Evolutionary conservation across 805 yeast genomes (phyloP).

Genomic region (Candida michaelii): DNA sequence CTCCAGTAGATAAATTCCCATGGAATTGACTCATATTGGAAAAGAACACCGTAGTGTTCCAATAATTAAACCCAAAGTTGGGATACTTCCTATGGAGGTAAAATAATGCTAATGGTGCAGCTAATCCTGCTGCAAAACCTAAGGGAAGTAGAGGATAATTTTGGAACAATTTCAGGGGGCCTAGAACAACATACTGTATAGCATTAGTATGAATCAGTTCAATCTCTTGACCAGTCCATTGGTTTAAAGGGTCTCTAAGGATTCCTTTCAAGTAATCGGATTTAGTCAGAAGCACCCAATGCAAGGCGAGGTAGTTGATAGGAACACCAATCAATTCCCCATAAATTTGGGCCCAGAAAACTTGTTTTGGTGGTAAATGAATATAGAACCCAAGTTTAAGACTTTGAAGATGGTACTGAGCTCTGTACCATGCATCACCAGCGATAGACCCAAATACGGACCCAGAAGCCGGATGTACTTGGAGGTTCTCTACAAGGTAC

Average conservation of each 20-base stretch:
- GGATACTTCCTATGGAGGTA: conserved; percentile 29
- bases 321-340: conserved; percentile 57
- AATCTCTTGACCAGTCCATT: conserved; percentile 52
- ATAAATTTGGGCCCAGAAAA: conserved; percentile 51
- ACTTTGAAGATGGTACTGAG: conserved; percentile 35
- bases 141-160: conserved; percentile 44
- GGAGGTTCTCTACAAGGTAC: conserved; percentile 36
- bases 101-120: conserved; percentile 37
- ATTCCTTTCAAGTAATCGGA: conserved; percentile 35
- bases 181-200: conserved; percentile 50
- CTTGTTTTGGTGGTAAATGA: conserved; percentile 50
- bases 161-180: conserved; percentile 45
- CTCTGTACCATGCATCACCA: conserved; percentile 54
- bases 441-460: conserved; percentile 51
- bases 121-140: conserved; percentile 43
- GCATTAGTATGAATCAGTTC: conserved; percentile 47
- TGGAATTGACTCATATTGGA: conserved; percentile 49
- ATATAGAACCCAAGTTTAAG: conserved; percentile 52
- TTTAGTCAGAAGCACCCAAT: conserved; percentile 46
- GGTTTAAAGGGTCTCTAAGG: conserved; percentile 45
- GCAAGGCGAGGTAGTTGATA: conserved; percentile 47
- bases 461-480: conserved; percentile 49
- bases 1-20: conserved; percentile 51
- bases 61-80: conserved; percentile 24
- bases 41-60: conserved; percentile 51